A percentile compares a stretch with the other conserved stretches of the same genome.
phyloP scores from a whole-genome alignment of 805 yeast species.

The Myxozyma kluyveri region DNA sequence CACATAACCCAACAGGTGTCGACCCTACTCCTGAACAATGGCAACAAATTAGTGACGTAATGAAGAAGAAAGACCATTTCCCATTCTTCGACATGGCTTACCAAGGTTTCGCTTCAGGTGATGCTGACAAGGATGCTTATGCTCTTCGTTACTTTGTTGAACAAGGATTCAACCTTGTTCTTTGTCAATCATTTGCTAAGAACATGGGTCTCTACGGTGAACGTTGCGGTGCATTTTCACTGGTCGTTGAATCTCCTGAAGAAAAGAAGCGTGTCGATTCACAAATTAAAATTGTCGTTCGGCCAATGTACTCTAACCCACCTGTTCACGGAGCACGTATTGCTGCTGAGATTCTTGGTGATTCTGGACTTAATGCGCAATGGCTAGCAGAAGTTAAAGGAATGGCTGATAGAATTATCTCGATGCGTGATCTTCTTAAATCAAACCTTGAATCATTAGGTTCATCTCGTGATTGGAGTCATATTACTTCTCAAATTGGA shows the following conservation, averaged over 20 bases:
- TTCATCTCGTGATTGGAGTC: constrained; percentile 75
- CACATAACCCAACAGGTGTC: constrained; percentile 96
- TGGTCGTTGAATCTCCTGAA: constrained; percentile 49
- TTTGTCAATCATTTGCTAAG: constrained; percentile 92
- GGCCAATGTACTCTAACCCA: constrained; percentile 90
- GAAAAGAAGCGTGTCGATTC: constrained; percentile 58
- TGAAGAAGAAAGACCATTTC: constrained; percentile 57
- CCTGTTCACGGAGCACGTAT: constrained; percentile 92
- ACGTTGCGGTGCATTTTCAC: constrained; percentile 80
- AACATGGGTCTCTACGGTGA: constrained; percentile 96
- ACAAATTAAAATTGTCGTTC: constrained; percentile 75
- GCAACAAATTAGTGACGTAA: constrained; percentile 66
- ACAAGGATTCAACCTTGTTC: constrained; percentile 43
- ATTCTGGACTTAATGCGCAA: constrained; percentile 56
- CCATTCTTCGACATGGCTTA: constrained; percentile 92
- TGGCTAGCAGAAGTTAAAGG: constrained; percentile 78
- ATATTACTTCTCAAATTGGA: constrained; percentile 84
- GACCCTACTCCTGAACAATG: constrained; percentile 83
- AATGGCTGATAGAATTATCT: constrained; percentile 76
- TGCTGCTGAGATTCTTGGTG: constrained; percentile 70
- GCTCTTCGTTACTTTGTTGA: constrained; percentile 48
- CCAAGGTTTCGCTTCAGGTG: constrained; percentile 92
- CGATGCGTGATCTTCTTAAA: constrained; percentile 65
- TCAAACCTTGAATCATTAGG: constrained; percentile 55
- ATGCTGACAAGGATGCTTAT: constrained; percentile 68